Conservation (phyloP, 2,329 filamentous ascomycete genomes). For the Thielaviopsis ethacetica region DNA sequence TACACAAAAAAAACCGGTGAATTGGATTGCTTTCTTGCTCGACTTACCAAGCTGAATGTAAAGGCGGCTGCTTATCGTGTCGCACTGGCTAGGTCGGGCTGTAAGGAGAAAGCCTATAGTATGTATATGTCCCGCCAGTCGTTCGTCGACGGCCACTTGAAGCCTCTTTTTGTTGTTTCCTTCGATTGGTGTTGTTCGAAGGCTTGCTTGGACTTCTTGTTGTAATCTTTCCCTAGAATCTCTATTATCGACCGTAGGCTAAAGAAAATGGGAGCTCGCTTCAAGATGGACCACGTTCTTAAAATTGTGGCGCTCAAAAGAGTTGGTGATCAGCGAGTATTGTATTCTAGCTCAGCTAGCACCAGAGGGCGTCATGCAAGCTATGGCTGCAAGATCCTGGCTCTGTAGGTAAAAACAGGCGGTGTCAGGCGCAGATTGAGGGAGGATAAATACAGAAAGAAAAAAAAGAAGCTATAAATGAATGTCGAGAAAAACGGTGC, state of each 20-base stretch:
- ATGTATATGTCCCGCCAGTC: background rate
- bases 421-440: background rate
- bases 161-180: background rate
- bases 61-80: background rate
- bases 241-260: background rate
- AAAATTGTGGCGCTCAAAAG: background rate
- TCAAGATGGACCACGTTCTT: background rate
- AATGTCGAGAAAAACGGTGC: background rate
- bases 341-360: background rate
- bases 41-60: background rate
- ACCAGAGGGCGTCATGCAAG: background rate
- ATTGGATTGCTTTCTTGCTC: background rate
- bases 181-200: background rate
- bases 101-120: background rate
- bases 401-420: background rate
- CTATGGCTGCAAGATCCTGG: background rate
- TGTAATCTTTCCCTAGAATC: background rate
- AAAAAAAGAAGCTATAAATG: background rate
- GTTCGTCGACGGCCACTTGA: background rate
- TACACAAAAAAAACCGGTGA: no score
- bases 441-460: background rate
- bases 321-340: background rate
- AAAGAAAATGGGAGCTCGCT: background rate
- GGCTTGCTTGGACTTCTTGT: background rate
- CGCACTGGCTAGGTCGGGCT: background rate